phyloP scores from a whole-genome alignment of 2,329 filamentous ascomycete genomes.

The Raffaelea albimanens region DNA sequence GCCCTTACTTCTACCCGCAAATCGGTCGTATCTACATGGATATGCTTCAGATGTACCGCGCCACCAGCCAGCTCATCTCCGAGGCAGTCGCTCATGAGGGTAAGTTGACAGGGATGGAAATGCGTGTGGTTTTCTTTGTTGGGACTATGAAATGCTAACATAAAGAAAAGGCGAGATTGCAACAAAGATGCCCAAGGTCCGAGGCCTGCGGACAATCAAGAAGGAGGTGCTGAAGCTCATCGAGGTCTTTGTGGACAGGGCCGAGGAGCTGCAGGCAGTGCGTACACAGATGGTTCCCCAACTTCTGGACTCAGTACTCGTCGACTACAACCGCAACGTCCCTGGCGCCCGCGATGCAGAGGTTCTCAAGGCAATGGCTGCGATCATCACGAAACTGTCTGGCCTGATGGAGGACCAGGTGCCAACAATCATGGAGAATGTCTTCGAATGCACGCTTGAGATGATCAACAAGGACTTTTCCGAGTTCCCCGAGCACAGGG shows the following conservation, averaged over 20 bases:
- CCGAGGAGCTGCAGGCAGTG: constrained; percentile 89
- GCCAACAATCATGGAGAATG: constrained; percentile 93
- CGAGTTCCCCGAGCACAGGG: constrained; percentile 94
- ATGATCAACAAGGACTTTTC: constrained; percentile 99
- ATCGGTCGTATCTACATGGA: constrained; percentile 96
- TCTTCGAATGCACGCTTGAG: constrained; percentile 95
- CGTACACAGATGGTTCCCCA: constrained; percentile 93
- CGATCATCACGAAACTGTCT: constrained; percentile 91
- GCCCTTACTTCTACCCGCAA: constrained; percentile 95
- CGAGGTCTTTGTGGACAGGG: constrained; percentile 96
- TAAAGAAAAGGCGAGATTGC: constrained; percentile 65
- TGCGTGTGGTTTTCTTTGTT: neutral
- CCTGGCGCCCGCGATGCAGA: constrained; percentile 92
- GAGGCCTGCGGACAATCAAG: constrained; percentile 93
- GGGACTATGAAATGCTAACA: neutral
- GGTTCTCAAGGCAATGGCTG: constrained; percentile 94
- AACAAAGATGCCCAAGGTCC: constrained; percentile 94
- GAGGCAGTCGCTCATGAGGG: constrained; percentile 81
- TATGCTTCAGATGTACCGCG: constrained; percentile 98
- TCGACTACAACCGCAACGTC: constrained; percentile 97
- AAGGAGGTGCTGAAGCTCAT: constrained; percentile 98
- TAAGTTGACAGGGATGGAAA: constrained; percentile 26
- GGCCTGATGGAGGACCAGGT: constrained; percentile 97
- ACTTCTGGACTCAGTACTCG: constrained; percentile 81
- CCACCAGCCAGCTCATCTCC: constrained; percentile 92